These are phyloP conservation scores for Petunia hybrid DNA, from an alignment of 305 asterid genomes.

Conservation along the genomic window DNA sequence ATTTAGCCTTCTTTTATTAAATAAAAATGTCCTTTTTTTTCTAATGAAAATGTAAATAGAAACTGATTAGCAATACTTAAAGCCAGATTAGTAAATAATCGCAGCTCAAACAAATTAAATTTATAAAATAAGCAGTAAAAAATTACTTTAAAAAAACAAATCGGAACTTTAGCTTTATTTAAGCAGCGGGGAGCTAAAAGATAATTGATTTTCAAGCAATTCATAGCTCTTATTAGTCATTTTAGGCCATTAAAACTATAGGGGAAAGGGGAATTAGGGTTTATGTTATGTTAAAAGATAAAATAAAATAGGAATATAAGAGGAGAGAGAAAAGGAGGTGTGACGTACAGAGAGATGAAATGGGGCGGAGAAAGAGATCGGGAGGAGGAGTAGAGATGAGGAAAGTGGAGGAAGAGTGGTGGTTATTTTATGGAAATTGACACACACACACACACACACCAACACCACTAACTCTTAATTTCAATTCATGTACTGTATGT, in stretches of 20 bases:
- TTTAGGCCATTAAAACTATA: not conserved
- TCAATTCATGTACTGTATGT: not conserved
- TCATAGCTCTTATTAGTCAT: not conserved
- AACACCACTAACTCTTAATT: no score
- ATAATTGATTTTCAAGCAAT: not conserved
- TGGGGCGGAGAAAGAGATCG: constrained; percentile 26
- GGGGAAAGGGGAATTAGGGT: constrained; percentile 8
- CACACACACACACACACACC: constrained; percentile 13
- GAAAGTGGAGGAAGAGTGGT: constrained; percentile 28
- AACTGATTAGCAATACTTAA: not conserved
- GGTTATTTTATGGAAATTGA: constrained; percentile 20
- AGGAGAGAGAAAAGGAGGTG: not conserved
- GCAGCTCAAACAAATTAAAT: not conserved
- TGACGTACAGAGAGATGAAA: not conserved
- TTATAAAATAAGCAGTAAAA: constrained; percentile 11
- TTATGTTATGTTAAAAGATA: not conserved
- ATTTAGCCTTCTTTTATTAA: not conserved
- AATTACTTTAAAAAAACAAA: not conserved
- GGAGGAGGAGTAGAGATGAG: constrained; percentile 13
- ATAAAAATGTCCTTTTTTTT: not conserved
- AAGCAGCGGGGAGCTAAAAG: not conserved
- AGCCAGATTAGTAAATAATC: not conserved
- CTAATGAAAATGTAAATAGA: not conserved
- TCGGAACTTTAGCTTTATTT: constrained; percentile 20
- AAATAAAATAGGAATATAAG: not conserved